phyloP scores from a whole-genome alignment of 2,329 filamentous ascomycete species.

The Penicillium italicum region DNA sequence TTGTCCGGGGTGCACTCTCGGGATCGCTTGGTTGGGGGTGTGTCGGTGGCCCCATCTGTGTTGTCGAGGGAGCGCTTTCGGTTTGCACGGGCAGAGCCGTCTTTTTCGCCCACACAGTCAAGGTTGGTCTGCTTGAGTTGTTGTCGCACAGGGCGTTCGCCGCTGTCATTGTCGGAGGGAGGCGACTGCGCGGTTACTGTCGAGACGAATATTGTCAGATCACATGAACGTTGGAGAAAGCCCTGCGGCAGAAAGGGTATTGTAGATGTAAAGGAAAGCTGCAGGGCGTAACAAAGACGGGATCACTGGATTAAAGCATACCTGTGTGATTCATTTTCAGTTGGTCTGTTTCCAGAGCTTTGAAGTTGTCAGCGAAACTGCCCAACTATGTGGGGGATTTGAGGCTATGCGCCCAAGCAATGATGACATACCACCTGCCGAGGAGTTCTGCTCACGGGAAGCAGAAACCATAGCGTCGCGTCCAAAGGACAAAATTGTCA shows the following conservation, averaged over 20 bases:
- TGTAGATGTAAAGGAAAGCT: not conserved
- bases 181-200: slow-evolving; percentile 27
- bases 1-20: slow-evolving; percentile 38
- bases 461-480: slow-evolving; percentile 14
- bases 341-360: slow-evolving; percentile 3
- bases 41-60: slow-evolving; percentile 26
- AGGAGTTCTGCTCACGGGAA: slow-evolving; percentile 13
- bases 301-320: not conserved
- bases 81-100: slow-evolving; percentile 12
- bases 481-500: slow-evolving; percentile 1
- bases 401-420: not conserved
- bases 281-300: not conserved
- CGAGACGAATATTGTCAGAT: slow-evolving; percentile 10
- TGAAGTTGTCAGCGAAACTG: not conserved
- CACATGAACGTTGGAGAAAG: not conserved
- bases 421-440: slow-evolving; percentile 9
- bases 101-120: slow-evolving; percentile 31
- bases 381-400: not conserved
- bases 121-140: slow-evolving; percentile 62
- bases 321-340: slow-evolving; percentile 1
- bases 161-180: slow-evolving; percentile 40
- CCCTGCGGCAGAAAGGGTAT: not conserved
- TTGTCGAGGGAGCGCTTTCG: slow-evolving; percentile 36
- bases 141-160: slow-evolving; percentile 58
- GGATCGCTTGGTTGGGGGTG: slow-evolving; percentile 42